Evolutionary conservation across 2,329 filamentous ascomycete genomes (phyloP), one percentile per base, ranked within the genome.

Genomic region (Epichloe baconii): DNA sequence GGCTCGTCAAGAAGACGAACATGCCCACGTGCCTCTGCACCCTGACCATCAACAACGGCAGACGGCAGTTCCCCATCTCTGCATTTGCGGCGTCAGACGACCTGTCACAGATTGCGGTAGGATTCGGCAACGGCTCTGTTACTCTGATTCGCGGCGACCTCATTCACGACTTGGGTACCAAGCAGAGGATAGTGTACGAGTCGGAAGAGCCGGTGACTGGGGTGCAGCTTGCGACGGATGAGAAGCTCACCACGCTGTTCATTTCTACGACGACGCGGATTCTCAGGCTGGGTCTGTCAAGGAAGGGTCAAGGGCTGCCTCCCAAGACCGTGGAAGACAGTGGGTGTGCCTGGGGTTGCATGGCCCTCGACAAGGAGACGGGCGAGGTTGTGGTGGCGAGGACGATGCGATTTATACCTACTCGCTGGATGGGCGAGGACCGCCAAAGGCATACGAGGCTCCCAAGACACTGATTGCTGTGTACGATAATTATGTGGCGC

Each of bases 381-480:
- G 88, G 86, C 5, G 88, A 96, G 57, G 83, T 98, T 19, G 79
- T 98, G 3, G 85, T 98, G n/a, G 93, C 85, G 1, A 77, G 93
- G 88, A 96, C 58, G 94, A 98, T 76, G 93, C 91, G 7, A 85
- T 98, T 50, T 97, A 97, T 68, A 90, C 88, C 53, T 98, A 97
- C 67, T 86, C 85, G 0, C 71, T 85, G 0, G 86, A 93, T 53
- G 91, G 91, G 0, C 80, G 90, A 53, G 89, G 89, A 0, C 85
- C 88, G 1, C 91, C 88, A 41, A 90, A 87, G 66, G 89, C 89
- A 0, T 97, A 94, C 63, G 91, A 98, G 64, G 86, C 88, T 5
- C 82, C 86, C 6, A 98, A 98, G 70, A 90, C 83, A 59, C 75
- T 88, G 51, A 80, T 96, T 37, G 76, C 80, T 44, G 79, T 86